Conservation (phyloP, 192 early-diverging fungal genomes). For the Phlyctochytrium planicorne region DNA sequence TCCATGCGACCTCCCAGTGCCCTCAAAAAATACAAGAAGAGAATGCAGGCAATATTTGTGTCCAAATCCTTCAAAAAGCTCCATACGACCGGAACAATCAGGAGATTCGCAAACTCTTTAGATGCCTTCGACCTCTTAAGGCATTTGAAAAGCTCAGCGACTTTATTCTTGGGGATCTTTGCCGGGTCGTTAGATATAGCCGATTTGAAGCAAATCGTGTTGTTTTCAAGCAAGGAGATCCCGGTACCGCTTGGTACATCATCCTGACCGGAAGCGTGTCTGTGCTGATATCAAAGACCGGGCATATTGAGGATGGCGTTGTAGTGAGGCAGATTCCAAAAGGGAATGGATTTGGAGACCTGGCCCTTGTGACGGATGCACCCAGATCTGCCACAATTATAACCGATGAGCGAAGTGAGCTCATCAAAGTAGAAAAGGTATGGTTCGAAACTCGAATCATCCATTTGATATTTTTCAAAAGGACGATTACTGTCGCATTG, state of each 20-base stretch:
- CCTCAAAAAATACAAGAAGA: too few species aligned
- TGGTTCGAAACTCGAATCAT: neutral
- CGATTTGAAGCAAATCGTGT: neutral
- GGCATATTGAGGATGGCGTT: constrained; percentile 30
- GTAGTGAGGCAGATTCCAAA: neutral
- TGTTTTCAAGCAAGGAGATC: constrained; percentile 35
- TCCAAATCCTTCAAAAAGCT: too few species aligned
- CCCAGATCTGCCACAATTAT: constrained; percentile 46
- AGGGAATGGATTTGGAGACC: constrained; percentile 49
- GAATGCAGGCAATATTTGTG: too few species aligned
- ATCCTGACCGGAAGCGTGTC: constrained; percentile 35
- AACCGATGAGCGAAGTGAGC: constrained; percentile 29
- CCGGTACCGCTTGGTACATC: constrained; percentile 48
- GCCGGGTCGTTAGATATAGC: constrained; percentile 8
- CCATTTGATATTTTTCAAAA: neutral
- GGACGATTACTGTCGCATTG: constrained; percentile 31
- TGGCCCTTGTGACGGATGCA: constrained; percentile 41
- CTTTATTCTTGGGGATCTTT: constrained; percentile 4
- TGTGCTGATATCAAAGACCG: constrained; percentile 35
- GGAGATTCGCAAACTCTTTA: constrained; percentile 13
- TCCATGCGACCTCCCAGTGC: neutral
- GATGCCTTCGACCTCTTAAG: neutral
- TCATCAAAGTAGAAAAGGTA: constrained; percentile 45
- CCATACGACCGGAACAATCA: constrained; percentile 3
- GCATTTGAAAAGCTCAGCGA: constrained; percentile 20